Conservation (phyloP, 768 basidiomycete genomes). For the Boletus speciosus region DNA sequence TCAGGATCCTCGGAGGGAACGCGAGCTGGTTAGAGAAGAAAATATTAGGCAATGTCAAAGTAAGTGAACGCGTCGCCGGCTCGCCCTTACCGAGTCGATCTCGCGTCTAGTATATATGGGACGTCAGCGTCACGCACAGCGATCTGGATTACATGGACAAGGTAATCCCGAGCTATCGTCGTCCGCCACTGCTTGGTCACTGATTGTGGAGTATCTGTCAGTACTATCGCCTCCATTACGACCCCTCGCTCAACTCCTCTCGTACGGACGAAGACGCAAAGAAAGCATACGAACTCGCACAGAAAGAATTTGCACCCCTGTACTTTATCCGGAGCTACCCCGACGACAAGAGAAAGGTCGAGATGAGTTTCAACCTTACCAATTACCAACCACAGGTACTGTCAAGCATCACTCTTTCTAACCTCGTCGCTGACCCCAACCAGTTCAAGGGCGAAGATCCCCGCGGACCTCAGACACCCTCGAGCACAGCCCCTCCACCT, state of each 20-base stretch:
- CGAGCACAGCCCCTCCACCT: not conserved
- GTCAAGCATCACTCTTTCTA: not conserved
- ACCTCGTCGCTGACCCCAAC: not conserved
- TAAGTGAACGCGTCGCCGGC: not conserved
- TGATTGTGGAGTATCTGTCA: not conserved
- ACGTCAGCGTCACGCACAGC: not conserved
- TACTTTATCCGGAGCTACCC: not conserved
- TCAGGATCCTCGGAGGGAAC: not conserved
- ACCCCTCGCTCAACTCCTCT: not conserved
- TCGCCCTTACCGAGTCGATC: not conserved
- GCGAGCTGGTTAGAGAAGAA: not conserved
- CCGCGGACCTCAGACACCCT: not conserved
- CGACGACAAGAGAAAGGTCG: not conserved
- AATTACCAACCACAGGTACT: not conserved
- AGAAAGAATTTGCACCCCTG: not conserved
- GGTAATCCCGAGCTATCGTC: not conserved
- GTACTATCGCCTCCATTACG: not conserved
- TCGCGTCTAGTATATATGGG: not conserved
- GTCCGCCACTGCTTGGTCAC: too few relatives aligned
- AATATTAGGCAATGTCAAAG: not conserved
- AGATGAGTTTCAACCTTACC: conserved; percentile 1
- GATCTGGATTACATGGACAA: not conserved
- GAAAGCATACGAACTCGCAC: not conserved
- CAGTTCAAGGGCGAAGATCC: conserved; percentile 3
- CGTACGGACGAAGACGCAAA: not conserved